Evolutionary conservation across 2,329 filamentous ascomycete genomes (phyloP).

Genomic region (Verticillium nonalfalfae): DNA sequence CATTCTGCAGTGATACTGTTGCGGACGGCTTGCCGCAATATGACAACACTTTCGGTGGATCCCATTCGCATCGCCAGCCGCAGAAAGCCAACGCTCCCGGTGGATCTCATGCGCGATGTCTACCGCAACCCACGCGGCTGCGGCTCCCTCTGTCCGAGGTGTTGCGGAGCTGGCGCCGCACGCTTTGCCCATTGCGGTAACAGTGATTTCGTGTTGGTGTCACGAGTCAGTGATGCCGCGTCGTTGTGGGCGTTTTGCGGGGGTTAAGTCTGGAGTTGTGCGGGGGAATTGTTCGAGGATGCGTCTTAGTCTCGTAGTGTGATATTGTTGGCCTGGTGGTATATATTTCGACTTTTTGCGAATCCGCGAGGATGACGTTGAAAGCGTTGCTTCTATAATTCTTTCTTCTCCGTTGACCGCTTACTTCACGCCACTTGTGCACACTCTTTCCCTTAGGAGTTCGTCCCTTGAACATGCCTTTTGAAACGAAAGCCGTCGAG

Average conservation of each 20-base stretch:
- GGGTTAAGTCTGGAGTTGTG: too few species aligned
- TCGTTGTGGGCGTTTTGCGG: too few species aligned
- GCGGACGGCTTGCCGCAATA: background rate
- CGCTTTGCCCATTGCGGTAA: background rate
- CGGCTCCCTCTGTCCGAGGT: background rate
- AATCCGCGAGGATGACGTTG: too few species aligned
- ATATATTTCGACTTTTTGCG: too few species aligned
- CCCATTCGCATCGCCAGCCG: background rate
- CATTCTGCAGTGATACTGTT: background rate
- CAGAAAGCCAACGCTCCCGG: background rate
- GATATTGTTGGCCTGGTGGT: too few species aligned
- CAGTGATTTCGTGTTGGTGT: background rate
- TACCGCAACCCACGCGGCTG: background rate
- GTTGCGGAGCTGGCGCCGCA: background rate
- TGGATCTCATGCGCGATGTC: background rate
- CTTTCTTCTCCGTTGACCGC: too few species aligned
- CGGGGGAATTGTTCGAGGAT: too few species aligned
- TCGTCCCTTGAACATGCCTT: constrained; percentile 2
- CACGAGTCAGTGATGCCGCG: too few species aligned
- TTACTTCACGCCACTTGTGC: too few species aligned
- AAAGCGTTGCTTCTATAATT: too few species aligned
- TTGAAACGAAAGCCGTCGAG: constrained; percentile 3
- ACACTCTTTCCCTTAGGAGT: too few species aligned
- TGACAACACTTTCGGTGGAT: background rate
- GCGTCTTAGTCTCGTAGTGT: too few species aligned